Percentiles rank a stretch among this genome's conserved stretches.
Conservation (phyloP, 108 stramenopile genomes). For the Aurantiochytrium sp. region DNA sequence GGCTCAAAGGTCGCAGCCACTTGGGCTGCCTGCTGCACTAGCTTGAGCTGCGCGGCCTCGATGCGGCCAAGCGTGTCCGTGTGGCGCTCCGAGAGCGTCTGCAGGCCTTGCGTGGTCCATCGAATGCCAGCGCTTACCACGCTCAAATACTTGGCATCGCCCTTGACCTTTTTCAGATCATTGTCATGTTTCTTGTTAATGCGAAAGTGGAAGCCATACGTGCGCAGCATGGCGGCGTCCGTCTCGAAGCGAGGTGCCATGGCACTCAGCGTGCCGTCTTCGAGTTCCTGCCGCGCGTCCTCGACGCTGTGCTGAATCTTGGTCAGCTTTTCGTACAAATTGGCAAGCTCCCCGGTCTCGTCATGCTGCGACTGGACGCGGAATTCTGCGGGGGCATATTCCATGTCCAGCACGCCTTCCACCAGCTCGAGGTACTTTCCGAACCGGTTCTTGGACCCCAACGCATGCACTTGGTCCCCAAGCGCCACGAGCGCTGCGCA, state of each 20-base stretch:
- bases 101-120: background rate
- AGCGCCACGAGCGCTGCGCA: background rate
- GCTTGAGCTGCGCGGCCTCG: background rate
- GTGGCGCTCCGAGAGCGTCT: background rate
- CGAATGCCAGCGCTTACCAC: background rate
- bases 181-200: background rate
- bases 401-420: background rate
- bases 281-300: background rate
- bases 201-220: constrained; percentile 10
- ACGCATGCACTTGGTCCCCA: background rate
- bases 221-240: background rate
- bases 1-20: background rate
- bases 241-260: background rate
- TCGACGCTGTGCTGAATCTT: background rate
- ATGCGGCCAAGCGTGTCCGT: background rate
- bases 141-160: background rate
- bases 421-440: background rate
- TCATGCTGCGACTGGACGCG: background rate
- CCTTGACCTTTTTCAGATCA: background rate
- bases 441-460: background rate
- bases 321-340: background rate
- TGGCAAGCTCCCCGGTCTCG: background rate
- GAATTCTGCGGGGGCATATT: background rate
- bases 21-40: background rate
- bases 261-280: background rate